phyloP scores from a whole-genome alignment of 1,284 basidiomycete genomes.

The Ganoderma multipileum region DNA sequence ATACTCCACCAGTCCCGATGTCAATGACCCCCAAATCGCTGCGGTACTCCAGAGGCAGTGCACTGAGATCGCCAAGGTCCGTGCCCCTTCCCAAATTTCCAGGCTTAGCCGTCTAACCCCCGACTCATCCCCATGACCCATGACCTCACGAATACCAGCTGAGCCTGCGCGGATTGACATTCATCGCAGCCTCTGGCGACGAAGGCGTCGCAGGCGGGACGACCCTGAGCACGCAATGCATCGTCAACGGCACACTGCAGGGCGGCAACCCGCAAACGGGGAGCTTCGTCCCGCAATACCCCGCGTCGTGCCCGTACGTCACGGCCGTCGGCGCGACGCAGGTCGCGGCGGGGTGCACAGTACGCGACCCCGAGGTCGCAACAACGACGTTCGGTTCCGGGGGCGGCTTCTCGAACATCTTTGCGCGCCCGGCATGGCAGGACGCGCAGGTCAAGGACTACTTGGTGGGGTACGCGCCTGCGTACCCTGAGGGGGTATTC shows the following conservation, averaged over 20 bases:
- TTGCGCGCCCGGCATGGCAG: conserved; percentile 41
- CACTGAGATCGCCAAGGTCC: conserved; percentile 53
- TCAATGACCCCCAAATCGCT: conserved; percentile 49
- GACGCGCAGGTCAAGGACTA: conserved; percentile 20
- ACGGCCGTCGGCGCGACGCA: conserved; percentile 61
- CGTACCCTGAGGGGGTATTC: conserved; percentile 5
- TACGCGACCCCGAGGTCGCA: conserved; percentile 11
- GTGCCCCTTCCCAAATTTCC: background rate
- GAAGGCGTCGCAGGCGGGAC: conserved; percentile 56
- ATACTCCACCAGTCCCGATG: conserved; percentile 41
- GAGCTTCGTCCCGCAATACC: conserved; percentile 21
- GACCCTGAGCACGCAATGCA: conserved; percentile 43
- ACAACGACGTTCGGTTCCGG: conserved; percentile 9
- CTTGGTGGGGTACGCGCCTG: conserved; percentile 15
- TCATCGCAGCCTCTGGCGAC: conserved; percentile 72
- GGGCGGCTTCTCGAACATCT: conserved; percentile 41
- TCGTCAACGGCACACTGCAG: conserved; percentile 19
- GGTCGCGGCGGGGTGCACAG: conserved; percentile 7
- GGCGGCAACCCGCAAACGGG: conserved; percentile 21
- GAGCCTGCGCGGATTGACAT: conserved; percentile 60
- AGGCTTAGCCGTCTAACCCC: background rate
- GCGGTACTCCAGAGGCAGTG: conserved; percentile 58
- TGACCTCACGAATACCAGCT: conserved; percentile 45
- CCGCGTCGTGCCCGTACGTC: conserved; percentile 56
- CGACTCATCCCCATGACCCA: background rate